Conservation (phyloP, 1,139 yeast genomes). For the Waltiozyma sp. region DNA sequence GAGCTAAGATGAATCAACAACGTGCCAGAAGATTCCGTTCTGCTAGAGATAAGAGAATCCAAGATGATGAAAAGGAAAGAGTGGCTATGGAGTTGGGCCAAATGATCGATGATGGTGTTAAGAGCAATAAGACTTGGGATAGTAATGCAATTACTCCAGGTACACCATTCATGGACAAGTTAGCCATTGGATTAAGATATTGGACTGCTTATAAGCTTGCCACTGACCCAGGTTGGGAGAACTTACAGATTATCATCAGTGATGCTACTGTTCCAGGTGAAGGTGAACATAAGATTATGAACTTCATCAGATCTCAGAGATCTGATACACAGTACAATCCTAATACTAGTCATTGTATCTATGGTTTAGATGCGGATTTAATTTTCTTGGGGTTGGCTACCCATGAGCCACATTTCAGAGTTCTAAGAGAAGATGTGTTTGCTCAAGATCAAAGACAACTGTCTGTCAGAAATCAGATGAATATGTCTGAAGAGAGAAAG, state of each 20-base stretch:
- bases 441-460: slow-evolving; percentile 52
- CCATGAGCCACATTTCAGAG: slow-evolving; percentile 94
- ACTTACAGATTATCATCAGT: slow-evolving; percentile 72
- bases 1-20: slow-evolving; percentile 99
- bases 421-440: slow-evolving; percentile 92
- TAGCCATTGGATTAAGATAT: slow-evolving; percentile 73
- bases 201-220: slow-evolving; percentile 85
- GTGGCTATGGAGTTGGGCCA: slow-evolving; percentile 50
- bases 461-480: slow-evolving; percentile 36
- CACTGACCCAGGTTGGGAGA: slow-evolving; percentile 85
- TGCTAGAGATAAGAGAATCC: slow-evolving; percentile 82
- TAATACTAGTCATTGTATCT: slow-evolving; percentile 85
- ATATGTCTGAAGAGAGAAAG: slow-evolving; percentile 52
- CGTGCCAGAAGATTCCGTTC: slow-evolving; percentile 89
- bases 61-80: slow-evolving; percentile 49
- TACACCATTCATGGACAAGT: slow-evolving; percentile 89
- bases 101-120: slow-evolving; percentile 49
- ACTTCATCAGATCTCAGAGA: slow-evolving; percentile 76
- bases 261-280: slow-evolving; percentile 99
- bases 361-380: slow-evolving; percentile 96
- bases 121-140: slow-evolving; percentile 50
- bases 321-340: slow-evolving; percentile 80
- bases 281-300: slow-evolving; percentile 98
- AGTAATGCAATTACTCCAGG: slow-evolving; percentile 99
- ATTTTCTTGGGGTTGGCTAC: slow-evolving; percentile 92